These are phyloP conservation scores for Mycosphaerelloides madeirae DNA, from an alignment of 2,329 filamentous ascomycete genomes.

Conservation along the genomic window DNA sequence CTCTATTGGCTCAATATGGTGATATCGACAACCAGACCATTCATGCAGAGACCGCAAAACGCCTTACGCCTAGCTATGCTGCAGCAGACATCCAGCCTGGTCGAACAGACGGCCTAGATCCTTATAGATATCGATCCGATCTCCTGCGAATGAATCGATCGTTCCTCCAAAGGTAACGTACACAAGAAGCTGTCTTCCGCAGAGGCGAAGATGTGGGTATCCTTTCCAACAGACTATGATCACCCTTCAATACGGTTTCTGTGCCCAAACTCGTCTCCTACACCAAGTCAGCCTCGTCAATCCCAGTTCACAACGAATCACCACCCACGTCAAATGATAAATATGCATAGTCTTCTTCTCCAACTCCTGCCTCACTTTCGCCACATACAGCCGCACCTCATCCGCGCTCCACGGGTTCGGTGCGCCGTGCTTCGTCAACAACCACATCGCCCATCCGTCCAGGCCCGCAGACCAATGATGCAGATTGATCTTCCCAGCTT, in stretches of 20 bases:
- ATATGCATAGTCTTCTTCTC: constrained; percentile 12
- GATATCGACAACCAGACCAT: too few relatives aligned
- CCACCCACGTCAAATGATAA: constrained; percentile 13
- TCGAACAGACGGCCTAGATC: too few relatives aligned
- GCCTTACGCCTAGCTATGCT: too few relatives aligned
- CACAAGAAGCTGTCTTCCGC: too few relatives aligned
- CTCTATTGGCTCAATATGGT: too few relatives aligned
- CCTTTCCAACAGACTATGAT: too few relatives aligned
- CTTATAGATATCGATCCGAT: too few relatives aligned
- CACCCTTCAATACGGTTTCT: constrained; percentile 5
- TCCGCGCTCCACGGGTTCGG: constrained; percentile 39
- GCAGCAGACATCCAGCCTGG: too few relatives aligned
- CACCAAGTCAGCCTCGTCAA: background rate
- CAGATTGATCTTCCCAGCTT: constrained; percentile 34
- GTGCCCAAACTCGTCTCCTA: constrained; percentile 12
- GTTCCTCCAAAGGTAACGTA: too few relatives aligned
- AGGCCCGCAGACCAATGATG: constrained; percentile 37
- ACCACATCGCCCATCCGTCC: constrained; percentile 38
- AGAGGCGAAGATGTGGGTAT: too few relatives aligned
- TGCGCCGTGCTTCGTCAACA: constrained; percentile 30
- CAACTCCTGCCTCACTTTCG: constrained; percentile 34
- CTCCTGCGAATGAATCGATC: too few relatives aligned
- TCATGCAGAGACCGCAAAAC: too few relatives aligned
- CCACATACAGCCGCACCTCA: constrained; percentile 41
- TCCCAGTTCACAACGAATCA: background rate